These are phyloP conservation scores for Mollisia scopiformis DNA, from an alignment of 2,329 filamentous ascomycete species.

Conservation along the genomic window DNA sequence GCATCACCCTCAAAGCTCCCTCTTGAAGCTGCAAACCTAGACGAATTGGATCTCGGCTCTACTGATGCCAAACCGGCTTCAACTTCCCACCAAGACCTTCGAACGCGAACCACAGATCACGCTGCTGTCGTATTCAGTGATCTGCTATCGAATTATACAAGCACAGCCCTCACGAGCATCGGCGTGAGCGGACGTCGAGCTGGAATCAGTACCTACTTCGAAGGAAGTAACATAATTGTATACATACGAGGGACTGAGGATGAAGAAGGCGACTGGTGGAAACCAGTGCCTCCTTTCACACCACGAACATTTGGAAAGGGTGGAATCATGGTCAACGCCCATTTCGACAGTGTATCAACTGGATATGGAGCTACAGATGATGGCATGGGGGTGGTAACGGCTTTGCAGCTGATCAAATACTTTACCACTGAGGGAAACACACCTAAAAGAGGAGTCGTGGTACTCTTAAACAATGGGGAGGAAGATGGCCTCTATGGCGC, in stretches of 20 bases:
- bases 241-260: slow-evolving; percentile 86
- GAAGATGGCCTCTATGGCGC: slow-evolving; percentile 92
- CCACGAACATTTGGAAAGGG: slow-evolving; percentile 61
- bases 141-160: slow-evolving; percentile 76
- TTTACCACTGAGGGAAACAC: slow-evolving; percentile 74
- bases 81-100: slow-evolving; percentile 20
- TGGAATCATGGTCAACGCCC: slow-evolving; percentile 90
- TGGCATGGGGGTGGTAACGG: slow-evolving; percentile 84
- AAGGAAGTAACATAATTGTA: slow-evolving; percentile 89
- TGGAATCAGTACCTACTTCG: slow-evolving; percentile 73
- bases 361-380: slow-evolving; percentile 94
- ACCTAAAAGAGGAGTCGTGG: slow-evolving; percentile 79
- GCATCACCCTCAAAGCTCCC: not conserved
- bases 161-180: slow-evolving; percentile 50
- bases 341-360: slow-evolving; percentile 88
- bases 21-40: not conserved
- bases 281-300: slow-evolving; percentile 40
- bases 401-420: slow-evolving; percentile 84
- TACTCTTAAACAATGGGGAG: slow-evolving; percentile 93
- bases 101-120: slow-evolving; percentile 24
- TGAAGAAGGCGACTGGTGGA: slow-evolving; percentile 75
- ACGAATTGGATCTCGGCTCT: not conserved
- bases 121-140: slow-evolving; percentile 78
- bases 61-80: not conserved
- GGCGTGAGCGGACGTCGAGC: slow-evolving; percentile 35